These are phyloP conservation scores for Arthrobotrys musiformis DNA, from an alignment of 2,329 filamentous ascomycete genomes.

Conservation along the genomic window DNA sequence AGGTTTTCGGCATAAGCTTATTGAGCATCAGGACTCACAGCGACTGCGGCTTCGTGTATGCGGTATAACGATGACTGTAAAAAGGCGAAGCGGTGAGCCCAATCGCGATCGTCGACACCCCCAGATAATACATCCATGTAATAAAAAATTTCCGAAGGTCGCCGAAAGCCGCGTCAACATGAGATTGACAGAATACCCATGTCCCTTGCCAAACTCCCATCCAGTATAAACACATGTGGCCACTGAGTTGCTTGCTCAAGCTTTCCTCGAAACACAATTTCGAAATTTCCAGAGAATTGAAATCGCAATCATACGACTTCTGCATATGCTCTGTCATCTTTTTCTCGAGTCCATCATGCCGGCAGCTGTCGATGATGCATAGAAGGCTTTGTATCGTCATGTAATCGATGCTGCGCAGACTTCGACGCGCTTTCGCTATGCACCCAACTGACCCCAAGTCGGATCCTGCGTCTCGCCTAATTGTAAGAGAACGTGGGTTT, in stretches of 20 bases:
- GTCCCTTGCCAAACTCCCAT: not conserved
- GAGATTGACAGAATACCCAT: not conserved
- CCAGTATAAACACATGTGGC: not conserved
- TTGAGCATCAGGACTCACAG: not conserved
- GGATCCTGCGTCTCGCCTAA: conserved; percentile 41
- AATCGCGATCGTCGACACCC: not conserved
- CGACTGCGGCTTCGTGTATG: not conserved
- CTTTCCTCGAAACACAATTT: too few relatives aligned
- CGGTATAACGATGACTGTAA: not conserved
- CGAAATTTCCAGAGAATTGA: not conserved
- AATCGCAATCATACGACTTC: conserved; percentile 8
- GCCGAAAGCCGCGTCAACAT: not conserved
- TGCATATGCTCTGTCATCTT: conserved; percentile 34
- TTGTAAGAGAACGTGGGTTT: conserved; percentile 21
- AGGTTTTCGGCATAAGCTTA: not conserved
- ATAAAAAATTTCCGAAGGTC: not conserved
- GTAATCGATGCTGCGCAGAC: not conserved
- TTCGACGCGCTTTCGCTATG: conserved; percentile 1
- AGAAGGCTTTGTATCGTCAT: not conserved
- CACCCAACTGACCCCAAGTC: conserved; percentile 29
- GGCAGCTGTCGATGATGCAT: too few relatives aligned
- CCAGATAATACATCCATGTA: not conserved
- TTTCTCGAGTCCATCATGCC: not conserved
- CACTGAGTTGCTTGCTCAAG: not conserved
- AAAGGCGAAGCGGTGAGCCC: not conserved